Evolutionary conservation across 441 rosid species (phyloP).

Genomic region (Breynia disticha): DNA sequence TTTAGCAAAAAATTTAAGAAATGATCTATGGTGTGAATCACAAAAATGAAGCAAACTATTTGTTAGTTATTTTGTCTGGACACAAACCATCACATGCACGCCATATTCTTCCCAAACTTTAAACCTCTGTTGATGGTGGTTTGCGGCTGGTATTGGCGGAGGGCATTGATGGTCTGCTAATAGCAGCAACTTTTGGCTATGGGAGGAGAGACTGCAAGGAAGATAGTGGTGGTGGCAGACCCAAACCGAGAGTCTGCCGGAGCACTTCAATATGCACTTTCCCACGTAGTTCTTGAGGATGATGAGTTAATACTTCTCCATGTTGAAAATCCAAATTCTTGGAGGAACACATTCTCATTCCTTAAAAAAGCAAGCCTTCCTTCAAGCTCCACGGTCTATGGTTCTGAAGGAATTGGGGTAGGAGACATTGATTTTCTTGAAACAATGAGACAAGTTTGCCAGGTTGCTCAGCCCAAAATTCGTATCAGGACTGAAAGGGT

Average conservation of each 20-base stretch:
- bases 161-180: constrained; percentile 12
- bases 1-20: constrained; percentile 5
- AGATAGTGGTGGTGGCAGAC: constrained; percentile 42
- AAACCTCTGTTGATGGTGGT: constrained; percentile 6
- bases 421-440: constrained; percentile 48
- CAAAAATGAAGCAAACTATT: constrained; percentile 15
- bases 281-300: constrained; percentile 30
- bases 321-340: constrained; percentile 32
- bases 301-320: constrained; percentile 40
- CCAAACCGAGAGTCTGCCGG: constrained; percentile 32
- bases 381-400: constrained; percentile 4
- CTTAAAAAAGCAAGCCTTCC: constrained; percentile 28
- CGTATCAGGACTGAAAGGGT: constrained; percentile 30
- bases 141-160: constrained; percentile 3
- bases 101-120: constrained; percentile 8
- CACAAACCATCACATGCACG: constrained; percentile 5
- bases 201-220: constrained; percentile 27
- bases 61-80: constrained; percentile 7
- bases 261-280: constrained; percentile 41
- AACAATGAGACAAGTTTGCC: constrained; percentile 57
- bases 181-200: constrained; percentile 15
- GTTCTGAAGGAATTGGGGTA: constrained; percentile 15
- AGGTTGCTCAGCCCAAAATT: constrained; percentile 47
- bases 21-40: constrained; percentile 6
- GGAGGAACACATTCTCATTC: constrained; percentile 55